These are phyloP conservation scores for Acanthamoeba healyi DNA, from an alignment of 208 protist species.

Conservation along the genomic window DNA sequence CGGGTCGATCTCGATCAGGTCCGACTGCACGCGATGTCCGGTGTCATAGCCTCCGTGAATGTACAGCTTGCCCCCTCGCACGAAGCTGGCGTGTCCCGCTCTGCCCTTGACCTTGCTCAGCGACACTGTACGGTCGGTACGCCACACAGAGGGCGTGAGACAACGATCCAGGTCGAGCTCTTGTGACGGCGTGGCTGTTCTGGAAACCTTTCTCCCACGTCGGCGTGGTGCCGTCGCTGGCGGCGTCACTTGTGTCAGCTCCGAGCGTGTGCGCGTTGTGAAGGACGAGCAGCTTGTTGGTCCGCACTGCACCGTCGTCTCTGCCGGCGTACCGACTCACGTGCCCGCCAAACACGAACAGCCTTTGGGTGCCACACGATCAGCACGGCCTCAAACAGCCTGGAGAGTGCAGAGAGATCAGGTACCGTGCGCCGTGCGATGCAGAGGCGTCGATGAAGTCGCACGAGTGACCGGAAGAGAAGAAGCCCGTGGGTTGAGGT, in stretches of 20 bases:
- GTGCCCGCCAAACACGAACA: constrained; percentile 42
- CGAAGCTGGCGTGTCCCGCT: constrained; percentile 38
- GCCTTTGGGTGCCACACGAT: not conserved
- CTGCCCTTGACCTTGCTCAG: constrained; percentile 34
- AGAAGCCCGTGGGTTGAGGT: not conserved
- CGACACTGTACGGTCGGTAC: not conserved
- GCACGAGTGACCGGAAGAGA: constrained; percentile 39
- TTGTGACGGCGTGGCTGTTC: not conserved
- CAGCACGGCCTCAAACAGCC: not conserved
- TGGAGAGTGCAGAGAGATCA: not conserved
- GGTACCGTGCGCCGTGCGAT: not conserved
- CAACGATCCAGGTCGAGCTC: not conserved
- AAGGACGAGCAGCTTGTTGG: constrained; percentile 41
- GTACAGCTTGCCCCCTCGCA: constrained; percentile 50
- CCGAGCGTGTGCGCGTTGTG: constrained; percentile 47
- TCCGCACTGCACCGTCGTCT: constrained; percentile 4
- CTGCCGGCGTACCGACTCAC: constrained; percentile 6
- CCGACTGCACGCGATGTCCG: not conserved
- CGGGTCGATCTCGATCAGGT: constrained; percentile 51
- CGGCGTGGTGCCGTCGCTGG: not conserved
- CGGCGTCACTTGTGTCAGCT: not conserved
- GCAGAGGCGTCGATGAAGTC: not conserved
- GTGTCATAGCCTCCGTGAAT: constrained; percentile 59
- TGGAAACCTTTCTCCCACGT: constrained; percentile 43
- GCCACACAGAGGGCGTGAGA: not conserved